phyloP scores from a whole-genome alignment of 257 asterid genomes.

The Solanum sitiens region DNA sequence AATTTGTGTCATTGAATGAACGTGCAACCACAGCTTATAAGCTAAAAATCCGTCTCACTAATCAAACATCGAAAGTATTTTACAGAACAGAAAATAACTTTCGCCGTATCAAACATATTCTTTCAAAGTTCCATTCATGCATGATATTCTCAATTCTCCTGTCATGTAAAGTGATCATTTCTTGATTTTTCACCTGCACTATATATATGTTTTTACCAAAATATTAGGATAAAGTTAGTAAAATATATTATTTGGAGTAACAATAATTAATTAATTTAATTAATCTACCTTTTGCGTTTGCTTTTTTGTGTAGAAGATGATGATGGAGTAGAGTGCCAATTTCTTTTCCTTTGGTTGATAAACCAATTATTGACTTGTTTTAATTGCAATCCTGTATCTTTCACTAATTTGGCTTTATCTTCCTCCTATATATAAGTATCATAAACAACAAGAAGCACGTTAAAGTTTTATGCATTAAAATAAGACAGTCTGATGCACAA shows the following conservation, averaged over 20 bases:
- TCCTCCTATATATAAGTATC: constrained; percentile 30
- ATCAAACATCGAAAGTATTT: too few relatives aligned
- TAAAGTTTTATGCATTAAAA: neutral
- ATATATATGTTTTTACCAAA: neutral
- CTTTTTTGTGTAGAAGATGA: constrained; percentile 39
- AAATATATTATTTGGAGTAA: neutral
- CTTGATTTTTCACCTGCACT: constrained; percentile 18
- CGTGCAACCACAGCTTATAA: neutral
- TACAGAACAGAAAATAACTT: neutral
- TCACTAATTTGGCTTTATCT: constrained; percentile 51
- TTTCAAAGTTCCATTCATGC: neutral
- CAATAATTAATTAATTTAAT: neutral
- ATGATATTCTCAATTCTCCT: neutral
- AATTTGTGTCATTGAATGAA: neutral
- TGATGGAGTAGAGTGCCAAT: constrained; percentile 67
- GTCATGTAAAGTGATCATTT: neutral
- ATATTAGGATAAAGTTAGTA: neutral
- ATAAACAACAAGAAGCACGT: neutral
- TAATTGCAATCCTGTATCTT: constrained; percentile 61
- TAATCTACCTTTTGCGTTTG: constrained; percentile 52
- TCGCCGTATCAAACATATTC: neutral
- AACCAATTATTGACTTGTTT: constrained; percentile 72
- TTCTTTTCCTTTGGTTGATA: constrained; percentile 68
- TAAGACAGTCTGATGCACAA: accelerated
- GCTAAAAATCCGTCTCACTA: too few relatives aligned